Base-by-base conservation (phyloP, 2,329 filamentous ascomycete species). In the Ophiocordyceps sinensis region DNA sequence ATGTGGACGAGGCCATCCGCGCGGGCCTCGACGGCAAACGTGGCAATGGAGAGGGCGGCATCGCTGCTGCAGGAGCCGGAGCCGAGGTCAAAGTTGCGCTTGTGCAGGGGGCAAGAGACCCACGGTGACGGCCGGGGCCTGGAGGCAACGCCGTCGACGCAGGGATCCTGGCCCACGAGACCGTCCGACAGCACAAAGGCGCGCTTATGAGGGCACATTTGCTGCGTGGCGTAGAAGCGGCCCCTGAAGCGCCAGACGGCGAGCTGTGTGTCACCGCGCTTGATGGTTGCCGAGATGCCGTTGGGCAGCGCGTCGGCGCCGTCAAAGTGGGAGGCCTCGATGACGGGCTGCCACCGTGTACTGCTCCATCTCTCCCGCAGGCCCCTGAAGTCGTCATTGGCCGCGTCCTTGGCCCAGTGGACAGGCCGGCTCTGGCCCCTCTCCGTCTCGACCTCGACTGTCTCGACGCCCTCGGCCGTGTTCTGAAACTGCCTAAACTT, bases 191-290 rank as follows among this genome's bases (percentile, higher is more conserved):
- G 75, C n/a, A 88, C 81, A 53, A 94, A 94, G 1, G 86, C 80
- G 11, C 86, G 80, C 63, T 89, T 91, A 65, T 94, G 86, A 10
- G 87, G 87, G 58, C 87, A 94, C 87, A 94, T 94, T 57, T 94
- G 85, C 64, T 94, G 87, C 13, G 82, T 83, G 44, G 84, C 83
- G 59, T 89, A 89, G 68, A 80, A 93, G 41, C 73, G 74, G 17
- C 85, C 86, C 41, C 76, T 75, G 46, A 94, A 73, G 52, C 86
- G 83, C 75, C 88, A 94, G 41, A 94, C 67, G 8, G 87, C 86
- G 2, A 94, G 72, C 60, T 94, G 87, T 0, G 86, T 94, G 58
- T 94, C 86, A 36, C 87, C 85, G 36, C 85, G 75, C 67, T 93
- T 91, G 61, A 94, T 68, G 28, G 79, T 80, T 5, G 84, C 79